These are phyloP conservation scores for Bruguiera gymnorhiza DNA, from an alignment of 345 rosid species.

Conservation along the genomic window DNA sequence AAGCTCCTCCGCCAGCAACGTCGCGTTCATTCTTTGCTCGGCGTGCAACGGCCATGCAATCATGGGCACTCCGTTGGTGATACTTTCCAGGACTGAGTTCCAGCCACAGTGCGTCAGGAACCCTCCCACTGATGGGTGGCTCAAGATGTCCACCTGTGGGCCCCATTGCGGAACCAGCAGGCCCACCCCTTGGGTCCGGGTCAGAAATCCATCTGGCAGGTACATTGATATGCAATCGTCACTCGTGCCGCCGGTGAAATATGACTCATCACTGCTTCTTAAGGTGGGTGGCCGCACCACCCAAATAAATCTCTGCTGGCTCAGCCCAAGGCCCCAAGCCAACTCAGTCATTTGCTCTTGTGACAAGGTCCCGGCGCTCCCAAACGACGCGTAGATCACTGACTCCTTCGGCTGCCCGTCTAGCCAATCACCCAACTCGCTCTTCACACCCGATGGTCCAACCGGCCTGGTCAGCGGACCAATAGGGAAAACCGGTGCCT, in stretches of 20 bases:
- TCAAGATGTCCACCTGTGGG: constrained; percentile 52
- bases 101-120: constrained; percentile 72
- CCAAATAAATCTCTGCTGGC: constrained; percentile 45
- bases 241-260: constrained; percentile 16
- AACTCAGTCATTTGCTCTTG: constrained; percentile 41
- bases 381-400: constrained; percentile 50
- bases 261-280: constrained; percentile 5
- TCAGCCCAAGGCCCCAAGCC: constrained; percentile 44
- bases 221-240: constrained; percentile 4
- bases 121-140: constrained; percentile 56
- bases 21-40: constrained; percentile 69
- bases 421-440: constrained; percentile 31
- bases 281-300: constrained; percentile 32
- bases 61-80: constrained; percentile 55
- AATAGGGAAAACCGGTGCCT: neutral
- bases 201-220: constrained; percentile 53
- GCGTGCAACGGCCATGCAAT: constrained; percentile 71
- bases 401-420: constrained; percentile 35
- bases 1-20: constrained; percentile 34
- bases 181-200: constrained; percentile 36
- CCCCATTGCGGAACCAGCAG: constrained; percentile 54
- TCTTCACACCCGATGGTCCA: neutral
- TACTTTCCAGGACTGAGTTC: constrained; percentile 59
- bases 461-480: constrained; percentile 10
- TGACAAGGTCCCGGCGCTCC: constrained; percentile 33